phyloP scores from a whole-genome alignment of 164 flowering plant species.

The Echeveria elegans region DNA sequence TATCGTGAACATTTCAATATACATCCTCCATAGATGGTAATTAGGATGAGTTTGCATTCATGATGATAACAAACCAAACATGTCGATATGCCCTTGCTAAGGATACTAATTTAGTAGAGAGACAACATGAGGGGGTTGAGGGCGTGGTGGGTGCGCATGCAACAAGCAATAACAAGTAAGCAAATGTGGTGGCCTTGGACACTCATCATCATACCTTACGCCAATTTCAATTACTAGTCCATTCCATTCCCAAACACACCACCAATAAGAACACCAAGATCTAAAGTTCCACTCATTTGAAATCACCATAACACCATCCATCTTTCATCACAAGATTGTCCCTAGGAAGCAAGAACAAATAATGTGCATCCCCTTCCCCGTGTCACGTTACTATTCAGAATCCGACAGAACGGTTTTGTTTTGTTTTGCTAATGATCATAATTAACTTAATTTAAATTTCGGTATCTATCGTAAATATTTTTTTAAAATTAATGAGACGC shows the following conservation, averaged over 20 bases:
- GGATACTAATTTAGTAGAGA: constrained; percentile 2
- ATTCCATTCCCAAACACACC: background rate
- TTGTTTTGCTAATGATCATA: too few relatives aligned
- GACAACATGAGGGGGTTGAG: constrained; percentile 1
- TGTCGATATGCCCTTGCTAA: background rate
- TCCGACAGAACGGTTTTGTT: too few relatives aligned
- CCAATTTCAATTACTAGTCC: background rate
- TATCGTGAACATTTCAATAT: too few relatives aligned
- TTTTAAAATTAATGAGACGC: too few relatives aligned
- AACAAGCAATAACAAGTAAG: constrained; percentile 4
- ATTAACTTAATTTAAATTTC: too few relatives aligned
- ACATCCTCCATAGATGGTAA: background rate
- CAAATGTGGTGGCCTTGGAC: background rate
- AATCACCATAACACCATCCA: background rate
- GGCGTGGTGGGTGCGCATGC: constrained; percentile 6
- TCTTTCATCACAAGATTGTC: background rate
- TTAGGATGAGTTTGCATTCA: background rate
- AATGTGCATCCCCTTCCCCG: too few relatives aligned
- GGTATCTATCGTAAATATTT: too few relatives aligned
- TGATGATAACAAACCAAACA: background rate
- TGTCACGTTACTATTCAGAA: too few relatives aligned
- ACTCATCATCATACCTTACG: background rate
- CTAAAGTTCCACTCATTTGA: background rate
- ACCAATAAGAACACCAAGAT: background rate
- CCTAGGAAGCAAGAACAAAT: too few relatives aligned